Conservation (phyloP, 2,329 filamentous ascomycete genomes). For the Lecanicillium sp. region DNA sequence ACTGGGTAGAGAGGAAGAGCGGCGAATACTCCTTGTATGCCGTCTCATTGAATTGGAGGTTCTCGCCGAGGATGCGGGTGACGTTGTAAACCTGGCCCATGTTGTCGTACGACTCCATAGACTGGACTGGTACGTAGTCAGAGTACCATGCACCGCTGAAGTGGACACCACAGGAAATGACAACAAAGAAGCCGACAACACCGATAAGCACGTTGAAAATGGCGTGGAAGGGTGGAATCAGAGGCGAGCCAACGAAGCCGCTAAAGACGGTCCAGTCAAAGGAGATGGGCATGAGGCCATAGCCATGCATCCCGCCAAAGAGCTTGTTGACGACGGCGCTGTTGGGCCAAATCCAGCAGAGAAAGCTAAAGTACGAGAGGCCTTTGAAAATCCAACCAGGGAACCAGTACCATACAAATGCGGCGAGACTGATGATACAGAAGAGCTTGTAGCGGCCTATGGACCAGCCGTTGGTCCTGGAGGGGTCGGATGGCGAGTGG, state of each 20-base stretch:
- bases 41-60: slow-evolving; percentile 49
- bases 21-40: slow-evolving; percentile 59
- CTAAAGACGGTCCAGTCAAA: slow-evolving; percentile 44
- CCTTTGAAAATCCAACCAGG: slow-evolving; percentile 56
- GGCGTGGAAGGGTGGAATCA: slow-evolving; percentile 45
- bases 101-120: slow-evolving; percentile 56
- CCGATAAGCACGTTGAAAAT: slow-evolving; percentile 47
- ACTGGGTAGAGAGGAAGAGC: slow-evolving; percentile 55
- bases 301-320: slow-evolving; percentile 50
- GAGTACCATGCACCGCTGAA: slow-evolving; percentile 49
- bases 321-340: slow-evolving; percentile 53
- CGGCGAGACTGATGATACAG: slow-evolving; percentile 43
- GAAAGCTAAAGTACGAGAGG: slow-evolving; percentile 53
- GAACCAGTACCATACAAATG: slow-evolving; percentile 51
- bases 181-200: slow-evolving; percentile 45
- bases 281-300: slow-evolving; percentile 52
- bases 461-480: slow-evolving; percentile 50
- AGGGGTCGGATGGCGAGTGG: slow-evolving; percentile 35
- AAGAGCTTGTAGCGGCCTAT: slow-evolving; percentile 58
- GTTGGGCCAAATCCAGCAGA: slow-evolving; percentile 54
- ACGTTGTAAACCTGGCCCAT: slow-evolving; percentile 52
- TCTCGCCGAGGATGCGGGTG: slow-evolving; percentile 45
- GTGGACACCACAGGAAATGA: slow-evolving; percentile 50
- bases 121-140: slow-evolving; percentile 54
- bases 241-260: slow-evolving; percentile 39